These are phyloP conservation scores for Trichophyton benhamiae DNA, from an alignment of 2,329 filamentous ascomycete species.

Conservation along the genomic window DNA sequence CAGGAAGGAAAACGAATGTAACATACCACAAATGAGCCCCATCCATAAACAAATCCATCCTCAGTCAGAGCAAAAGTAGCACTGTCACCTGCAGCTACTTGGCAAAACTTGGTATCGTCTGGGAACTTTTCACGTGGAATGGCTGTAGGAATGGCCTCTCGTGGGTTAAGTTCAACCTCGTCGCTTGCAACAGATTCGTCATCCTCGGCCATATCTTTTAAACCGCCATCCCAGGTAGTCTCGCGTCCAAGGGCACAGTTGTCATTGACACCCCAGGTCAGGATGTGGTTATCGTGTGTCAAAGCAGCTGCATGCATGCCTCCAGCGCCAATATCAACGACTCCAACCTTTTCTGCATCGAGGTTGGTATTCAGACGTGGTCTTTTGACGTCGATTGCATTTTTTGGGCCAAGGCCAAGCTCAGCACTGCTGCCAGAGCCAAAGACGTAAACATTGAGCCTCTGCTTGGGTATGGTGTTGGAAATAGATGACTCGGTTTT, in stretches of 20 bases:
- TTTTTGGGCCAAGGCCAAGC: background rate
- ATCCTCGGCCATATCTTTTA: constrained; percentile 17
- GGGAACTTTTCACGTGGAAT: background rate
- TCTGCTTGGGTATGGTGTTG: background rate
- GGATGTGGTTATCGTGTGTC: constrained; percentile 65
- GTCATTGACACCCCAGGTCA: constrained; percentile 82
- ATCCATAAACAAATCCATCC: background rate
- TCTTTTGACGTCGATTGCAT: background rate
- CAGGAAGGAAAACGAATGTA: background rate
- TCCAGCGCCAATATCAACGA: constrained; percentile 57
- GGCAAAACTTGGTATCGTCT: background rate
- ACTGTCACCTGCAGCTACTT: background rate
- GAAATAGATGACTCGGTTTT: background rate
- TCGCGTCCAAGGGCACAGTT: constrained; percentile 66
- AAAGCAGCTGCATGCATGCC: constrained; percentile 59
- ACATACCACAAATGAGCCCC: background rate
- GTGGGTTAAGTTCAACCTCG: too few relatives aligned
- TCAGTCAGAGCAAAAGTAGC: background rate
- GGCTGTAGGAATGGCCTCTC: too few relatives aligned
- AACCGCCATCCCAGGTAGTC: constrained; percentile 53
- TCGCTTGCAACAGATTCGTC: too few relatives aligned
- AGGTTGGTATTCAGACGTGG: background rate
- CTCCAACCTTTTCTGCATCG: constrained; percentile 20
- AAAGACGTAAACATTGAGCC: background rate
- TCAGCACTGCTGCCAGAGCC: background rate